These are phyloP conservation scores for Pichia membranifaciens DNA, from an alignment of 805 yeast genomes.

Conservation along the genomic window DNA sequence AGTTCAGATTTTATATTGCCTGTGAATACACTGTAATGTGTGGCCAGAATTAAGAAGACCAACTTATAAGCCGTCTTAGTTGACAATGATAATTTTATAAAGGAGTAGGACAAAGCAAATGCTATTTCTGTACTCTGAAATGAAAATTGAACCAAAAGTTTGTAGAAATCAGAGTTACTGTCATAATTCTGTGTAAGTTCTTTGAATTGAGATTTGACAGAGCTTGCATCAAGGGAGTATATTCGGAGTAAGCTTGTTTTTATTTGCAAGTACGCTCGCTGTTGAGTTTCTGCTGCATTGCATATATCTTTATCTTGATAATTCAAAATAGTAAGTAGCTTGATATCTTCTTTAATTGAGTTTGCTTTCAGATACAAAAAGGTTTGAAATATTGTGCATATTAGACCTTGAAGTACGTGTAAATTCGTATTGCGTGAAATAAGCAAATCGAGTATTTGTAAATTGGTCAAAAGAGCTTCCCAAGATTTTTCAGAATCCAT, in stretches of 20 bases:
- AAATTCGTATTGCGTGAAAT: background rate
- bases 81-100: slow-evolving; percentile 11
- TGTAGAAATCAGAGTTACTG: background rate
- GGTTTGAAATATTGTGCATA: background rate
- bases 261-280: background rate
- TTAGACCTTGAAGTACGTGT: background rate
- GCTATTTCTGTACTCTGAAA: background rate
- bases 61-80: slow-evolving; percentile 17
- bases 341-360: background rate
- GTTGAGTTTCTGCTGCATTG: no score
- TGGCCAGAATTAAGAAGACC: slow-evolving; percentile 12
- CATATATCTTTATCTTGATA: background rate
- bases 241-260: background rate
- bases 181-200: background rate
- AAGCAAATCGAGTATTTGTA: background rate
- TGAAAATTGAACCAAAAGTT: background rate
- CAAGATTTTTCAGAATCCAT: background rate
- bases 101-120: background rate
- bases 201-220: background rate
- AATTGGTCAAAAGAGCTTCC: background rate
- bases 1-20: slow-evolving; percentile 4
- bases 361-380: background rate
- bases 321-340: background rate
- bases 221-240: background rate
- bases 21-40: slow-evolving; percentile 11